phyloP scores from a whole-genome alignment of 106 monocot genomes.

The Alisma plantagoaquatica region DNA sequence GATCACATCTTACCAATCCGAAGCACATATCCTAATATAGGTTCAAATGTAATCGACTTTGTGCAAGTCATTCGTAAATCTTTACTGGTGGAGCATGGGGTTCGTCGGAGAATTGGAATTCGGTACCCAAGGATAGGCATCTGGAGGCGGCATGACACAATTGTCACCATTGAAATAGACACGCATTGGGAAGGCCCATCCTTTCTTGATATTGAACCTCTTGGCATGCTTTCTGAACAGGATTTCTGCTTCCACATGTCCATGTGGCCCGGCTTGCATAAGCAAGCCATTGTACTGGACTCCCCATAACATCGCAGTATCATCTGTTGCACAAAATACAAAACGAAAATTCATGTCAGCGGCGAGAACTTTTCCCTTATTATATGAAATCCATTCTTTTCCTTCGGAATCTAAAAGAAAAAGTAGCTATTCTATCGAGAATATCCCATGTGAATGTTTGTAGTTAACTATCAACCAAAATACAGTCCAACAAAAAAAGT shows the following conservation, averaged over 20 bases:
- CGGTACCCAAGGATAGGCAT: slow-evolving; percentile 16
- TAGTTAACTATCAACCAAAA: too few relatives aligned
- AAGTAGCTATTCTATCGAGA: too few relatives aligned
- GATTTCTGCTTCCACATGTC: slow-evolving; percentile 17
- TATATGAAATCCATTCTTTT: neutral
- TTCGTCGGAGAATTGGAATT: slow-evolving; percentile 7
- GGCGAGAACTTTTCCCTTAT: neutral
- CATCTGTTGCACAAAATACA: slow-evolving; percentile 8
- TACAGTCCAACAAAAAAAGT: too few relatives aligned
- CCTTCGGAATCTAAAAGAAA: neutral
- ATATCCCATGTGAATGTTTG: too few relatives aligned
- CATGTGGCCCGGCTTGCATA: slow-evolving; percentile 16
- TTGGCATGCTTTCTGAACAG: slow-evolving; percentile 7
- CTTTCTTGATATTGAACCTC: slow-evolving; percentile 12
- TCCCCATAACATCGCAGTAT: slow-evolving; percentile 19
- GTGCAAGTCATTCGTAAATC: neutral
- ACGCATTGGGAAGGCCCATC: slow-evolving; percentile 16
- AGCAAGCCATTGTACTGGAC: slow-evolving; percentile 16
- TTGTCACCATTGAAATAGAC: slow-evolving; percentile 20
- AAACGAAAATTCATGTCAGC: too few relatives aligned
- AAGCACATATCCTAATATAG: too few relatives aligned
- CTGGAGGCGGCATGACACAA: slow-evolving; percentile 19
- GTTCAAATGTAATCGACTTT: too few relatives aligned
- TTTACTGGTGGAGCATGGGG: too few relatives aligned
- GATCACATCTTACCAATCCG: too few relatives aligned